Evolutionary conservation across 75 land plant genomes (phyloP).

Genomic region (Picea glauca): DNA sequence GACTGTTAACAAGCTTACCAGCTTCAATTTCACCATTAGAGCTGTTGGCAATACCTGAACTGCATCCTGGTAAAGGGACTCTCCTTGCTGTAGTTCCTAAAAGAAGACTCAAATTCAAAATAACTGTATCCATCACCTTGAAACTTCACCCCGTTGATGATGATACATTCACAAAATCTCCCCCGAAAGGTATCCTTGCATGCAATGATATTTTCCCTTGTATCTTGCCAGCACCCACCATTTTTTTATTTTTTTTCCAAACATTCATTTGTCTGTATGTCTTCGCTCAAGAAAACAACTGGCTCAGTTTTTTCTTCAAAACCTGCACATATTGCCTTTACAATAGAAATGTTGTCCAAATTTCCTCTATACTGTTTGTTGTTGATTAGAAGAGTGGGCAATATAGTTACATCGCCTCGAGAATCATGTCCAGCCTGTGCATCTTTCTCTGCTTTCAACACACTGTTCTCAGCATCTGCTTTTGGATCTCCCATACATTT

Average conservation of each 20-base stretch:
- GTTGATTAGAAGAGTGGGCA: conserved; percentile 54
- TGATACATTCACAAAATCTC: conserved; percentile 56
- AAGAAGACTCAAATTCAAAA: no score
- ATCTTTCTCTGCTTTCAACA: conserved; percentile 80
- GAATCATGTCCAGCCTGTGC: conserved; percentile 59
- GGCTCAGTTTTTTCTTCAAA: conserved; percentile 61
- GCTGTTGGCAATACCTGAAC: no score
- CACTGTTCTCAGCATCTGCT: conserved; percentile 63
- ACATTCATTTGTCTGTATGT: conserved; percentile 60
- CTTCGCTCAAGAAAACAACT: conserved; percentile 54
- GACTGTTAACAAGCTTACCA: no score
- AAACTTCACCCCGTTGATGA: conserved; percentile 35
- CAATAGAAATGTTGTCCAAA: conserved; percentile 48
- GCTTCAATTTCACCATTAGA: no score
- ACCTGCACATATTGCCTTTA: conserved; percentile 62
- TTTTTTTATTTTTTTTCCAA: conserved; percentile 38
- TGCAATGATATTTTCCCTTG: conserved; percentile 50
- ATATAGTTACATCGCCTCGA: conserved; percentile 54
- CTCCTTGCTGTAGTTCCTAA: no score
- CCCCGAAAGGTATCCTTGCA: conserved; percentile 72
- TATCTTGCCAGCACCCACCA: conserved; percentile 70
- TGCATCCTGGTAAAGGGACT: no score
- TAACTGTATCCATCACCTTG: no score
- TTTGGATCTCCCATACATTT: not conserved
- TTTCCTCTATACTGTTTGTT: conserved; percentile 59